Evolutionary conservation across 148 eudicot species (phyloP), one percentile per base, ranked within the genome.

Genomic region (Pharnaceum exiguum): DNA sequence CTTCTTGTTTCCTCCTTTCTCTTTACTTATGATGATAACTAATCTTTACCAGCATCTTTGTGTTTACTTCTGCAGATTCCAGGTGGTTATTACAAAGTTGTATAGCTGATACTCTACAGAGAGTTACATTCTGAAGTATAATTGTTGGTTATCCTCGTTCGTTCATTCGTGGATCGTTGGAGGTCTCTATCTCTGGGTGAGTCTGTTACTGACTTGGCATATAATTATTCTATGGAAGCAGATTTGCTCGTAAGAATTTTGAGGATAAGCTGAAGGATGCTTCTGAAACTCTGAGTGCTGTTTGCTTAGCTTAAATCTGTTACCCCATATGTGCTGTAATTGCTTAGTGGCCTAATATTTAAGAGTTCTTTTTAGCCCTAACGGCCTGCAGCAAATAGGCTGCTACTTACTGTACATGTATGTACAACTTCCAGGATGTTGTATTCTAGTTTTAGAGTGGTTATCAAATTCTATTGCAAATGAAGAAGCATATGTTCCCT

Each of bases 181-280:
- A 61, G 40, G 44, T 62, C 66, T 39, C 48, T 36, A 36, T 53
- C 43, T 44, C 38, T 38, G 36, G 66, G 42, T 55, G 40, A 54
- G 60, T 45, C 60, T 45, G 51, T 55, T 38, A 31, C 55, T 48
- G 49, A 31, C 48, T 37, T 48, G 44, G 13, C 39, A 46, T 55
- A 48, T 60, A 21, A 10, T 16, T 33, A 38, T 55, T 28, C 25
- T 36, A 24, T 32, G 61, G 67, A 46, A 53, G 47, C 66, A 44
- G 43, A 60, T 35, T 24, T 61, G 36, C 29, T 46, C 13, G 13
- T 33, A 21, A 40, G 60, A 60, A 15, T 45, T 19, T 27, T 61
- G 36, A 16, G 59, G 28, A 46, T 68, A 45, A 54, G 26, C 25
- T 68, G 52, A 62, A 31, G 45, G 25, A 51, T 44, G 28, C 54